Evolutionary conservation across 2,329 filamentous ascomycete genomes (phyloP), one percentile per base, ranked within the genome.

Genomic region (Grosmannia clavigera): DNA sequence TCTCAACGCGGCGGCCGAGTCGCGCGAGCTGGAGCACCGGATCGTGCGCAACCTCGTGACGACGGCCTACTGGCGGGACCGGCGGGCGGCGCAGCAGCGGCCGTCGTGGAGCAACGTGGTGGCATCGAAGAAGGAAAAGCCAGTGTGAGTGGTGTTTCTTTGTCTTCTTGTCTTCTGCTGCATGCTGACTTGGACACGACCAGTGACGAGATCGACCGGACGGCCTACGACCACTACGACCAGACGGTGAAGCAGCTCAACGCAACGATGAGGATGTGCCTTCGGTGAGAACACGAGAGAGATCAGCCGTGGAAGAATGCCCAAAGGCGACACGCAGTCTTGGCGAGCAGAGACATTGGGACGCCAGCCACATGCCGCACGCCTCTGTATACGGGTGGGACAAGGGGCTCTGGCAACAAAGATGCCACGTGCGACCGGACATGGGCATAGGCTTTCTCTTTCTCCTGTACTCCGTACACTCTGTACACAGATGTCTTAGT

Each of bases 231-330:
- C 55, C 81, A 86, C 66, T 89, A 88, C 68, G 80, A 90, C 59
- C 81, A 81, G 73, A 89, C 85, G 9, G 69, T 92, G 55, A 78
- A 77, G 22, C 88, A 88, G 86, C 75, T 92, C 59, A 91, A 92
- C 67, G 82, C 86, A 68, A 84, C 78, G 7, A 85, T 91, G 84
- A 81, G 81, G 1, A 68, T 89, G 51, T 87, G 85, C 67, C 69
- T 86, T 61, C 77, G 81, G 61, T 82, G 69, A 74, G 22, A 43
- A 12, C 25, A n/a, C 38, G 12, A 4, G 38, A 3, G 38, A 40
- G 14, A 12, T 16, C 2, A 7, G 55, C 12, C 35, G 6, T 22
- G 35, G 35, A n/a, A 22, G 43, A 12, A 52, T 27, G 56, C 14
- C 27, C 6, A 52, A 2, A 31, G 51, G 33, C 33, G 33, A 35